Evolutionary conservation across 129 eudicot species (phyloP), one percentile per base, ranked within the genome.

Genomic region (Tagetes patula): DNA sequence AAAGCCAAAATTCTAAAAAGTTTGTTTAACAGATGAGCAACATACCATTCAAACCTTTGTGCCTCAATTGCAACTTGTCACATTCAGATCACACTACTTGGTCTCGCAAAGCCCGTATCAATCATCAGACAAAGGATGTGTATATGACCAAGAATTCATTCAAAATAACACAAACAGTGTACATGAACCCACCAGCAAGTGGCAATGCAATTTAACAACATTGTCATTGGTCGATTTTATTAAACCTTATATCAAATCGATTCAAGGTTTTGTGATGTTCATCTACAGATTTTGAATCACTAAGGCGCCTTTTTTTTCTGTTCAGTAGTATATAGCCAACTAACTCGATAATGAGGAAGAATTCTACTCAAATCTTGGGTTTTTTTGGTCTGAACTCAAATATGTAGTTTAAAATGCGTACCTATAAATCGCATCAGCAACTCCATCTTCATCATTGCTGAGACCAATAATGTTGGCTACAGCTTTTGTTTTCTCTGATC

Each of bases 391-490:
- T 42, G 41, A 3, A 64, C 66, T 55, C 65, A 67, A 47, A 70
- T 65, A 58, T 67, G 73, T 49, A 20, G 43, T 72, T 86, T 86
- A 94, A 80, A 94, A 94, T 20, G 98, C 97, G 73, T 87, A 94
- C 72, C 93, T 81, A 46, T 94, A 90, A 10, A 94, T 88, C 31
- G 98, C 96, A 88, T 94, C 98, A 68, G 97, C 96, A 33, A 82
- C 97, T 70, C 98, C 98, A 82, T 94, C 96, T 86, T 94, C 97
- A 36, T 94, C 96, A 20, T 90, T 90, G 87, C 96, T 90, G 59
- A 52, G 65, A 60, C 98, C 98, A 76, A 94, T 81, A 60, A 86
- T 87, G 60, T 94, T 65, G 20, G 98, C 98, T 20, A 83, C 89
- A 10, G 89, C 89, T 88, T 90, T 94, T 73, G 98, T 87, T 71